These are phyloP conservation scores for Monilinia fructigena DNA, from an alignment of 2,329 filamentous ascomycete species.

Conservation along the genomic window DNA sequence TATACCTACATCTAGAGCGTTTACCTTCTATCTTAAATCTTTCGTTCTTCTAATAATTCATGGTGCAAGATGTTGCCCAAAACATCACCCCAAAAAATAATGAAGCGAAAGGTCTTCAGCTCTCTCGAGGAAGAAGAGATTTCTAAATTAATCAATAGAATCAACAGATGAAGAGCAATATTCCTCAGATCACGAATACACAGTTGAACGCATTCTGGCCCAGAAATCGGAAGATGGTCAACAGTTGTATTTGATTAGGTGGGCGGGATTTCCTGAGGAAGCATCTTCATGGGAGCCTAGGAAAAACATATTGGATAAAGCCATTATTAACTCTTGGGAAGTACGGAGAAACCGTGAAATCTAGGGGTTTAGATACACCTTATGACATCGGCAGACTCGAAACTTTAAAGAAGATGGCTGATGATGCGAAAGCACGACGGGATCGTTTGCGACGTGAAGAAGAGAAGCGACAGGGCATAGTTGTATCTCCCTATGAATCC, in stretches of 20 bases:
- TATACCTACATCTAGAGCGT: neutral
- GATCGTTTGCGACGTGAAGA: slow-evolving; percentile 28
- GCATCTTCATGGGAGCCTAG: slow-evolving; percentile 55
- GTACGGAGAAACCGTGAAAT: slow-evolving; percentile 32
- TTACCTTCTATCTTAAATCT: neutral
- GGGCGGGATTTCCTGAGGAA: slow-evolving; percentile 59
- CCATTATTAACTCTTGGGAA: slow-evolving; percentile 42
- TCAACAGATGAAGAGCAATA: slow-evolving; percentile 44
- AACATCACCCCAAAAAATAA: neutral
- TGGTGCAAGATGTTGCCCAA: slow-evolving; percentile 3
- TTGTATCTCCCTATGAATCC: slow-evolving; percentile 17
- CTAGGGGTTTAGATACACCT: slow-evolving; percentile 25
- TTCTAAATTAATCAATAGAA: slow-evolving; percentile 56
- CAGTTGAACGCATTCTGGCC: slow-evolving; percentile 50
- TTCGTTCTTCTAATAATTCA: neutral
- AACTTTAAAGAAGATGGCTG: slow-evolving; percentile 12
- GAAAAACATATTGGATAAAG: slow-evolving; percentile 43
- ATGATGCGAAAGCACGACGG: slow-evolving; percentile 29
- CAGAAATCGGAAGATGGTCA: slow-evolving; percentile 44
- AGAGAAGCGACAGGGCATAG: slow-evolving; percentile 28
- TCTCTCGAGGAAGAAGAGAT: slow-evolving; percentile 49
- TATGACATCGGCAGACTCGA: slow-evolving; percentile 34
- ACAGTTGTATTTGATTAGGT: slow-evolving; percentile 59
- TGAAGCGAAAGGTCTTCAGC: neutral
- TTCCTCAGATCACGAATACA: slow-evolving; percentile 37